These are phyloP conservation scores for Arctostaphylos glauca DNA, from an alignment of 148 eudicot species.

Conservation along the genomic window DNA sequence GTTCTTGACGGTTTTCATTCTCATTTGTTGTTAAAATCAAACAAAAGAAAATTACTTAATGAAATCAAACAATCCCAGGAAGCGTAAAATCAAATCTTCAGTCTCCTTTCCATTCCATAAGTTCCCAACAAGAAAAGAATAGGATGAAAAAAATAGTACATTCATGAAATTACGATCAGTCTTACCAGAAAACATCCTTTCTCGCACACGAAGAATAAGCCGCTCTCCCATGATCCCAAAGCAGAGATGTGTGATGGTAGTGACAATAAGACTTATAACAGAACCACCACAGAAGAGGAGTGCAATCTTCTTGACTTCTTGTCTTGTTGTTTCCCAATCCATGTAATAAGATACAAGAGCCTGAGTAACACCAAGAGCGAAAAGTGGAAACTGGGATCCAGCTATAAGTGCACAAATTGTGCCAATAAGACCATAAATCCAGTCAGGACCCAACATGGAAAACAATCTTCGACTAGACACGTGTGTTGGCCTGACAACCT, in stretches of 20 bases:
- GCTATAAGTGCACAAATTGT: conserved; percentile 69
- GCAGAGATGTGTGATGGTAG: conserved; percentile 64
- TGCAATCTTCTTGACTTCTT: conserved; percentile 70
- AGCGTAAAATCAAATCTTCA: no score
- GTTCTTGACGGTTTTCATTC: background rate
- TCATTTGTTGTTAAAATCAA: background rate
- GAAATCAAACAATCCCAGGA: no score
- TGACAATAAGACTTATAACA: conserved; percentile 54
- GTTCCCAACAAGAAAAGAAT: background rate
- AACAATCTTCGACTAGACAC: conserved; percentile 66
- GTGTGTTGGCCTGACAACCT: conserved; percentile 31
- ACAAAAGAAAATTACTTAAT: background rate
- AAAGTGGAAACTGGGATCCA: conserved; percentile 90
- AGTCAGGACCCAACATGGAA: conserved; percentile 86
- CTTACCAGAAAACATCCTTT: conserved; percentile 91
- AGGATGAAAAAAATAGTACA: background rate
- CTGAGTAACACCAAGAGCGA: conserved; percentile 88
- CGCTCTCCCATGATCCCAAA: conserved; percentile 96
- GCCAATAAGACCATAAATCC: conserved; percentile 72
- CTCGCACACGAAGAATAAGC: conserved; percentile 88
- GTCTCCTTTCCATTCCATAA: background rate
- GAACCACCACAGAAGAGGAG: conserved; percentile 82
- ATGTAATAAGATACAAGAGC: conserved; percentile 93
- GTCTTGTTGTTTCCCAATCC: conserved; percentile 86
- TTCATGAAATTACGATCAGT: background rate